These are phyloP conservation scores for Aphanomyces astaci DNA, from an alignment of 352 stramenopile genomes.

Conservation along the genomic window DNA sequence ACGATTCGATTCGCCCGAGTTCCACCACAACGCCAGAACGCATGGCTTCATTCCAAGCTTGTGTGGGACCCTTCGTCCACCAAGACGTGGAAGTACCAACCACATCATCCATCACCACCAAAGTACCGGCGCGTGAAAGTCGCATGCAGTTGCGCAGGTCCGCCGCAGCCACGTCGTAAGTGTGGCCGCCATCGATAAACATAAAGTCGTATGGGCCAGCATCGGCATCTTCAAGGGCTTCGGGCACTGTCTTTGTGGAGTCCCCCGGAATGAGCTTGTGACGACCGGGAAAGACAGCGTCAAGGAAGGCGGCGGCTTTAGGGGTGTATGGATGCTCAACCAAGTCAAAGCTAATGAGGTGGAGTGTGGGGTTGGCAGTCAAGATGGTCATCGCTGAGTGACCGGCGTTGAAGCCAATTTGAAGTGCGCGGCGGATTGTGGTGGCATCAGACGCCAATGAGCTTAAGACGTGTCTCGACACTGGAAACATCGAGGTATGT, in stretches of 20 bases:
- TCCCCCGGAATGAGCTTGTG: neutral
- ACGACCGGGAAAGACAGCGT: neutral
- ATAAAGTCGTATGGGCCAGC: neutral
- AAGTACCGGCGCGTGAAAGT: neutral
- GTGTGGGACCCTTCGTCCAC: neutral
- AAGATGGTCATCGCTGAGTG: neutral
- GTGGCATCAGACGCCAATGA: neutral
- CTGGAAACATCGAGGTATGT: neutral
- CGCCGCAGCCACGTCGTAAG: neutral
- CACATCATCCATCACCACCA: neutral
- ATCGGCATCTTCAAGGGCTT: neutral
- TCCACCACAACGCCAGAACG: neutral
- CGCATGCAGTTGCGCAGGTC: neutral
- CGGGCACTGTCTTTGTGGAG: neutral
- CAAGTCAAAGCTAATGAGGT: neutral
- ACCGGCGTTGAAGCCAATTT: neutral
- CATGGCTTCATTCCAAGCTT: neutral
- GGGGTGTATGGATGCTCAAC: neutral
- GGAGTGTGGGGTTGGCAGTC: neutral
- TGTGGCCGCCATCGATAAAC: neutral
- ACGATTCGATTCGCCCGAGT: neutral
- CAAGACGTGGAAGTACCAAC: neutral
- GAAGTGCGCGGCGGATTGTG: neutral
- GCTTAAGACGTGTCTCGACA: neutral
- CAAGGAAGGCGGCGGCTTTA: neutral